Conservation (phyloP, 768 basidiomycete genomes). For the Termitomyces sp. region DNA sequence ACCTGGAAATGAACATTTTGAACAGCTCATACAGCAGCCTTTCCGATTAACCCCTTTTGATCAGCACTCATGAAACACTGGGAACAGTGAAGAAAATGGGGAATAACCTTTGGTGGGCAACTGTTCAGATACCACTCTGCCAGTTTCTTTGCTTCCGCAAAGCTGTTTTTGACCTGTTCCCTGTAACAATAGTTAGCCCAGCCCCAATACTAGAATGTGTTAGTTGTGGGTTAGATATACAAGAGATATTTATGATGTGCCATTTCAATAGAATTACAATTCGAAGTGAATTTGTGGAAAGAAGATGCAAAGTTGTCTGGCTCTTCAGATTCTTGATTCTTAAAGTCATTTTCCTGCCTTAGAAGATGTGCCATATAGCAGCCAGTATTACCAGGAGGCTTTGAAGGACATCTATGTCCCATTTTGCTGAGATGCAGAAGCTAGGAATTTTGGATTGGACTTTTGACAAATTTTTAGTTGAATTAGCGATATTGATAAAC, state of each 20-base stretch:
- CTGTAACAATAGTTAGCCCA: slow-evolving; percentile 2
- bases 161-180: neutral
- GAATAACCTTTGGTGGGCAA: neutral
- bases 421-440: too few relatives aligned
- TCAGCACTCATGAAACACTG: too few relatives aligned
- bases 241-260: neutral
- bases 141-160: slow-evolving; percentile 1
- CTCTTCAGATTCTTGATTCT: neutral
- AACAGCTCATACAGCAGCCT: too few relatives aligned
- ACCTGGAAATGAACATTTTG: too few relatives aligned
- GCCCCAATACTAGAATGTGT: neutral
- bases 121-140: neutral
- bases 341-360: too few relatives aligned
- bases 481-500: too few relatives aligned
- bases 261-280: neutral
- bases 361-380: too few relatives aligned
- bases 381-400: too few relatives aligned
- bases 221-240: neutral
- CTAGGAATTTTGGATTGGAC: too few relatives aligned
- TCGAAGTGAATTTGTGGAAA: neutral
- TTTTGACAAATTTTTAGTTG: too few relatives aligned
- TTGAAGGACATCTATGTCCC: too few relatives aligned
- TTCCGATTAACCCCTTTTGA: too few relatives aligned
- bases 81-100: neutral
- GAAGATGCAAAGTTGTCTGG: neutral